A percentile compares a stretch with the other conserved stretches of the same genome.
These are phyloP conservation scores for Candida orba DNA, from an alignment of 805 yeast genomes.

Conservation along the genomic window DNA sequence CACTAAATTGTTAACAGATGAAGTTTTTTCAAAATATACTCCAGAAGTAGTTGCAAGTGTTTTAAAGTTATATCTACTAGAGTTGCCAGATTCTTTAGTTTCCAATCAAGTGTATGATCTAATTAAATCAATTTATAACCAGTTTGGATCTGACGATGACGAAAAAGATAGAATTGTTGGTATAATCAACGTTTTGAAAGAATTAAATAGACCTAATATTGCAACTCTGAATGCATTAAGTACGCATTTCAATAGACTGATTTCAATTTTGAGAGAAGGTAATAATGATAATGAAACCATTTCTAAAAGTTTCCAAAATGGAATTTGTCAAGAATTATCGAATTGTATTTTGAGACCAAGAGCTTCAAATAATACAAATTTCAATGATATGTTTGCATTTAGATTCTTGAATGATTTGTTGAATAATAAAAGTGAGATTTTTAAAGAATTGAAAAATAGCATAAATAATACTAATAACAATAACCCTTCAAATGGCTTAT, in stretches of 20 bases:
- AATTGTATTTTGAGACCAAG: constrained; percentile 52
- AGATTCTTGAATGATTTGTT: constrained; percentile 58
- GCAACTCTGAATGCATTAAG: constrained; percentile 78
- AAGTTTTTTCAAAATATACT: constrained; percentile 27
- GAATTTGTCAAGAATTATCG: constrained; percentile 63
- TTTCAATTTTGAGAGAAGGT: constrained; percentile 41
- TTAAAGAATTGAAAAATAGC: constrained; percentile 47
- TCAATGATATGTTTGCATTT: constrained; percentile 52
- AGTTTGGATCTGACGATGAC: constrained; percentile 32
- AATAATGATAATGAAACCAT: constrained; percentile 29
- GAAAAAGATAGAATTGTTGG: constrained; percentile 44
- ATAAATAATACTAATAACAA: constrained; percentile 7
- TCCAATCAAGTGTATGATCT: constrained; percentile 60
- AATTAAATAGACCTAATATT: constrained; percentile 61
- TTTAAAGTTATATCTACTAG: constrained; percentile 66
- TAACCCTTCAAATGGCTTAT: neutral
- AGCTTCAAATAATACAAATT: constrained; percentile 35
- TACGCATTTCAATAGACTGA: constrained; percentile 64
- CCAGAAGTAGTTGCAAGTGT: constrained; percentile 62
- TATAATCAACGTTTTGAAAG: constrained; percentile 55
- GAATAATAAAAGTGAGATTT: constrained; percentile 51
- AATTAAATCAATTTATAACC: constrained; percentile 56
- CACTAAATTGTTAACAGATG: constrained; percentile 34
- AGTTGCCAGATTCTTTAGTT: constrained; percentile 71
- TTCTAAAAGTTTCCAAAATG: constrained; percentile 31